Evolutionary conservation across 2,329 filamentous ascomycete genomes (phyloP), one percentile per base, ranked within the genome.

Genomic region (Hymenoscyphus linearis): DNA sequence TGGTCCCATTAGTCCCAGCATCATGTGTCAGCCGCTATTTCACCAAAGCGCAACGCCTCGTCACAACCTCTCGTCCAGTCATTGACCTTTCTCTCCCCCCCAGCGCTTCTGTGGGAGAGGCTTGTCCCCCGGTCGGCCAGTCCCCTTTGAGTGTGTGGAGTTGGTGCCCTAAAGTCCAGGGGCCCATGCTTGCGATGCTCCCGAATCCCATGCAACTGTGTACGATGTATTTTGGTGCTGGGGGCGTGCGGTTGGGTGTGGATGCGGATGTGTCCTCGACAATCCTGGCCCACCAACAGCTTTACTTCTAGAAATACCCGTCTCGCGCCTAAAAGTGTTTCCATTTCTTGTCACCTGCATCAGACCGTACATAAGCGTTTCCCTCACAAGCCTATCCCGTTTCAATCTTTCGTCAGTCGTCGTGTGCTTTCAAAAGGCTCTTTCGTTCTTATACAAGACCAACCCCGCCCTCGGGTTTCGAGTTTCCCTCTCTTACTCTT

Each of bases 311-410:
- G 66, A 68, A 66, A 69, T 68, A 68, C 50, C 50, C 50, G 25
- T 61, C 60, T 64, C 66, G 66, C 66, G 65, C 67, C 64, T 68
- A 67, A 67, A 65, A 35, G 64, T 63, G 67, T 67, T 64, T 64
- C 61, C 22, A 57, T 57, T 62, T 63, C 62, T 66, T 63, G 62
- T 68, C 66, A 68, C 68, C 61, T 69, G 66, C 68, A 68, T 67
- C 58, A 66, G 64, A 64, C 59, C 53, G 22, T 58, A 62, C 61
- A 60, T 47, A 52, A 61, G 64, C 60, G 35, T 57, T 57, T 66
- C 66, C 57, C 58, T n/a, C 62, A 59, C 40, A 47, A 47, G 40
- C 58, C 61, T 56, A 56, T 35, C 63, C 58, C 58, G 54, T 60
- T 40, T 52, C 50, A 54, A 55, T 57, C 52, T 25, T 31, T 53